Conservation (phyloP, 106 monocot genomes). For the Triglochin maritima region DNA sequence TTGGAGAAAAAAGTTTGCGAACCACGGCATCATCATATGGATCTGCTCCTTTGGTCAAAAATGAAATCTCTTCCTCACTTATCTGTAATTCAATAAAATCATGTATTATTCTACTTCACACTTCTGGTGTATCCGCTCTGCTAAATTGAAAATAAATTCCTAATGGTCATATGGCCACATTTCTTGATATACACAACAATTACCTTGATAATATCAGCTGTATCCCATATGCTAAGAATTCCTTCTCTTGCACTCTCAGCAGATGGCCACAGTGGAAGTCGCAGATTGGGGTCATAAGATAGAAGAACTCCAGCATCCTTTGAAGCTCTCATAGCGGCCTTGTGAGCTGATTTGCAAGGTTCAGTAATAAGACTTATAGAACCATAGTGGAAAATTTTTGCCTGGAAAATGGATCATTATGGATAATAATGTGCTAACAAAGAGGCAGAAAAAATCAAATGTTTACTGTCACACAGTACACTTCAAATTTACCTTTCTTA, state of each 20-base stretch:
- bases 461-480: too few species aligned
- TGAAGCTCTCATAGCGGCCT: slow-evolving; percentile 76
- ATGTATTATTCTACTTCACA: too few species aligned
- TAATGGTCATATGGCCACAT: too few species aligned
- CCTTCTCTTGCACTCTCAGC: slow-evolving; percentile 88
- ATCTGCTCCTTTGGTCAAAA: slow-evolving; percentile 80
- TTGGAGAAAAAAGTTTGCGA: slow-evolving; percentile 68
- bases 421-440: too few species aligned
- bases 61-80: slow-evolving; percentile 86
- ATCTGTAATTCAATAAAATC: slow-evolving; percentile 57
- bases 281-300: slow-evolving; percentile 92
- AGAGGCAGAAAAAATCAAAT: too few species aligned
- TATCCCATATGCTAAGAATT: slow-evolving; percentile 88
- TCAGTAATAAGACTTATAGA: slow-evolving; percentile 98
- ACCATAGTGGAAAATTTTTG: slow-evolving; percentile 93
- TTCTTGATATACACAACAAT: too few species aligned
- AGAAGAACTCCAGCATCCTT: slow-evolving; percentile 87
- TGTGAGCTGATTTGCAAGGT: slow-evolving; percentile 88
- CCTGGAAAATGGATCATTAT: slow-evolving; percentile 14
- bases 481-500: slow-evolving; percentile 69
- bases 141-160: too few species aligned
- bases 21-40: slow-evolving; percentile 87
- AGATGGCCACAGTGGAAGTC: slow-evolving; percentile 94
- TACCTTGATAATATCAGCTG: slow-evolving; percentile 96
- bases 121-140: too few species aligned